phyloP scores from a whole-genome alignment of 2,329 filamentous ascomycete genomes.

The Sporothrix mexicana region DNA sequence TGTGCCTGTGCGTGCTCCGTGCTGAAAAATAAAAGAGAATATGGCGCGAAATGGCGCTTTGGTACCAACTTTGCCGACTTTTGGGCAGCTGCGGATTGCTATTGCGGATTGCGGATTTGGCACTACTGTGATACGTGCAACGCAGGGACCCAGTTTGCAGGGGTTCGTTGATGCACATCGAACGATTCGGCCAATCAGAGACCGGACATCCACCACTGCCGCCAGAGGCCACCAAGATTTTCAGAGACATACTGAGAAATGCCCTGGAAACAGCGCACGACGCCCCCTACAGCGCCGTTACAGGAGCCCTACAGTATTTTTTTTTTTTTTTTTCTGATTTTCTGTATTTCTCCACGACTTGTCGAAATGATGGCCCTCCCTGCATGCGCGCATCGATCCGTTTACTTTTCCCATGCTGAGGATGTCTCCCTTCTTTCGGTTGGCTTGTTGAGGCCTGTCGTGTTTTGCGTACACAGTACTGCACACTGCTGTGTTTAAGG shows the following conservation, averaged over 20 bases:
- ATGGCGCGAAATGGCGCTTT: conserved; percentile 1
- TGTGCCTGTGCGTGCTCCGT: neutral
- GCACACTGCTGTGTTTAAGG: too few relatives aligned
- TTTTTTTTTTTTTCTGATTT: too few relatives aligned
- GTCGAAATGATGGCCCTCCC: neutral
- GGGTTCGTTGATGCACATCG: neutral
- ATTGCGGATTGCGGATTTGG: neutral
- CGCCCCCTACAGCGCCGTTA: neutral
- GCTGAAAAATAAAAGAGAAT: neutral
- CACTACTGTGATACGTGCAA: neutral
- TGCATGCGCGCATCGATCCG: neutral
- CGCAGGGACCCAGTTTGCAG: conserved; percentile 10
- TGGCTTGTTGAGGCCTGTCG: neutral
- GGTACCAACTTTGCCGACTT: neutral
- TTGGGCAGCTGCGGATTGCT: neutral
- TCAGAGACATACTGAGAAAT: conserved; percentile 10
- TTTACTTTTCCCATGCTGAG: neutral
- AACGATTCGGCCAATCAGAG: neutral
- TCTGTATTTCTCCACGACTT: neutral
- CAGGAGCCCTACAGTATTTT: conserved; percentile 4
- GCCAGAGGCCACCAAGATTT: neutral
- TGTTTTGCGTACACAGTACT: neutral
- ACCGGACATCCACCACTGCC: too few relatives aligned
- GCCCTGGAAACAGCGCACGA: neutral
- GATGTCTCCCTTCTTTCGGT: neutral